Evolutionary conservation across 257 asterid species (phyloP).

Genomic region (Perilla frutescens): DNA sequence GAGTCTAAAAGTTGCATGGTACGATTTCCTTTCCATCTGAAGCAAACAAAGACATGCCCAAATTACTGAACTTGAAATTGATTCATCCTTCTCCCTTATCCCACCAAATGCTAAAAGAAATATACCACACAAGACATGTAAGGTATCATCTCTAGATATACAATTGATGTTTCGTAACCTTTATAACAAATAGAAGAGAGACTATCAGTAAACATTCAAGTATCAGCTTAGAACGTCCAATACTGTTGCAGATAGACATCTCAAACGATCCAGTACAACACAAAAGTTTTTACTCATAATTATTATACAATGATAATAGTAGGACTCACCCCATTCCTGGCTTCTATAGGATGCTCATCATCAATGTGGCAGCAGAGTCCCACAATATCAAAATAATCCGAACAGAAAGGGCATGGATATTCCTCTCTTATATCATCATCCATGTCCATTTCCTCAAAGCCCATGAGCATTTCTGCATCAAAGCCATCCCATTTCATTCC

Average conservation of each 20-base stretch:
- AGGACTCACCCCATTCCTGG: conserved; percentile 70
- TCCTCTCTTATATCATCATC: conserved; percentile 79
- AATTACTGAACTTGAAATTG: conserved; percentile 1
- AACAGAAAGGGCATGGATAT: conserved; percentile 81
- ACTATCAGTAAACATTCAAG: background rate
- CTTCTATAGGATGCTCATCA: conserved; percentile 89
- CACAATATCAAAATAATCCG: conserved; percentile 75
- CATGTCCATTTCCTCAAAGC: conserved; percentile 76
- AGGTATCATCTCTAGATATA: conserved; percentile 1
- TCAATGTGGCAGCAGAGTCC: conserved; percentile 90
- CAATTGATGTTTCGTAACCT: background rate
- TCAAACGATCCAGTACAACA: background rate
- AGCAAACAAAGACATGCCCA: background rate
- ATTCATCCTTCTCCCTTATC: background rate
- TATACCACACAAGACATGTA: conserved; percentile 9
- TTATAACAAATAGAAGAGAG: conserved; percentile 12
- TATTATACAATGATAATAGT: background rate
- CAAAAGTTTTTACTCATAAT: background rate
- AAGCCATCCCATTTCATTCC: conserved; percentile 69
- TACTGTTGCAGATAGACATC: background rate
- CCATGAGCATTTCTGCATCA: conserved; percentile 83
- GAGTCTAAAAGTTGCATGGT: background rate
- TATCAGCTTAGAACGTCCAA: background rate
- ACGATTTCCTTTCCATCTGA: background rate
- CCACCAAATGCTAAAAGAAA: conserved; percentile 17